Conservation (phyloP, 768 basidiomycete species). For the Gloeopeniophorella convolvens region DNA sequence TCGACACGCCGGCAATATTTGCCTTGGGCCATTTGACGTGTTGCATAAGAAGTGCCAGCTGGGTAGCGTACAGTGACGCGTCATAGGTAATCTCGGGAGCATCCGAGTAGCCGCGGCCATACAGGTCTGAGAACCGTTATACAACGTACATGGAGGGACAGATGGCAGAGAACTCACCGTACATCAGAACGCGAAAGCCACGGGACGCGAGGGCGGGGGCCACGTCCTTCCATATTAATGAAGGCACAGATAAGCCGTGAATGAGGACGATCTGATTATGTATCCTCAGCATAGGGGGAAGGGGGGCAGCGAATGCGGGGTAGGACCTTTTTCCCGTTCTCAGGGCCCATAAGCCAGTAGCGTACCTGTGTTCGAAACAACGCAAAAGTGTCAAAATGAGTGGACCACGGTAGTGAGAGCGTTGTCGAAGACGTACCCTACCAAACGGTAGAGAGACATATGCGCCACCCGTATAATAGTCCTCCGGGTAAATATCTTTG, state of each 20-base stretch:
- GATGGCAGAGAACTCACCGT: slow-evolving; percentile 40
- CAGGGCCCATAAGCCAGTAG: slow-evolving; percentile 75
- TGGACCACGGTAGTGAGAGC: neutral
- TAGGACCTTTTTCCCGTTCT: slow-evolving; percentile 53
- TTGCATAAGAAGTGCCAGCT: slow-evolving; percentile 81
- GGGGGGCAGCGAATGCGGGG: neutral
- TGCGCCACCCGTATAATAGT: slow-evolving; percentile 55
- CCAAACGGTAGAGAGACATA: slow-evolving; percentile 66
- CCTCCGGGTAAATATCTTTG: slow-evolving; percentile 69
- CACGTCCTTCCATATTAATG: slow-evolving; percentile 73
- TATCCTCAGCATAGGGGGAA: neutral
- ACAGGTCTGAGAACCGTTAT: slow-evolving; percentile 47
- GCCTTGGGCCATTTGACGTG: slow-evolving; percentile 67
- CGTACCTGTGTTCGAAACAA: slow-evolving; percentile 40
- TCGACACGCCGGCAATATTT: slow-evolving; percentile 62
- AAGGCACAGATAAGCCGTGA: slow-evolving; percentile 70
- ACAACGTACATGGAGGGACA: neutral
- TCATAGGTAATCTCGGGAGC: slow-evolving; percentile 69
- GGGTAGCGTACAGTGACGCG: slow-evolving; percentile 56
- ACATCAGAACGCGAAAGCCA: slow-evolving; percentile 70
- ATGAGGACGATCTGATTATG: slow-evolving; percentile 59
- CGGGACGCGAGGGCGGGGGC: slow-evolving; percentile 54
- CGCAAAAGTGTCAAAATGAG: neutral
- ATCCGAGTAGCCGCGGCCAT: slow-evolving; percentile 79
- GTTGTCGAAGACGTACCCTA: slow-evolving; percentile 35